Percentiles rank a stretch among this genome's conserved stretches.
Evolutionary conservation across 257 asterid species (phyloP).

Genomic region (Solanum okadae): DNA sequence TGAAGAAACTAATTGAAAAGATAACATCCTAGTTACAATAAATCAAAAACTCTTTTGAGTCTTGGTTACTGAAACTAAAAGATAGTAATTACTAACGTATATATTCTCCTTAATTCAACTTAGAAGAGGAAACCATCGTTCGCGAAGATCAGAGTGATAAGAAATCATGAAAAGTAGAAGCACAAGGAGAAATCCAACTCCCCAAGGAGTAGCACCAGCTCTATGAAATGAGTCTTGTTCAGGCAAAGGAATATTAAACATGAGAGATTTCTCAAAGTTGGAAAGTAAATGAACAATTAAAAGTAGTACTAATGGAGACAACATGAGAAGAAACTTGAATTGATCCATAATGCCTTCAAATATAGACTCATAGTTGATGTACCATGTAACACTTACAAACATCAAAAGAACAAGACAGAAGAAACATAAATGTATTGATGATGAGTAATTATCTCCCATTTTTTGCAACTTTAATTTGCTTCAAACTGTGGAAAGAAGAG

Average conservation of each 20-base stretch:
- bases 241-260: constrained; percentile 36
- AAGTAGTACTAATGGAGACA: constrained; percentile 64
- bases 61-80: neutral
- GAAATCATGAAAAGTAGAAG: constrained; percentile 80
- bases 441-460: constrained; percentile 39
- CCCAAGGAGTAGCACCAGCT: constrained; percentile 88
- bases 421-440: constrained; percentile 59
- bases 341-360: constrained; percentile 66
- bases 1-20: neutral
- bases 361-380: constrained; percentile 53
- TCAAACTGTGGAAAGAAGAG: neutral
- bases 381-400: constrained; percentile 74
- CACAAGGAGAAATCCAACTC: constrained; percentile 62
- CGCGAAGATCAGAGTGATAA: constrained; percentile 68
- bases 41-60: neutral
- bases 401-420: constrained; percentile 48
- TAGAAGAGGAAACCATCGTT: constrained; percentile 75
- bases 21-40: neutral
- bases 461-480: neutral
- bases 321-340: constrained; percentile 47
- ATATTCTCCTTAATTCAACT: neutral
- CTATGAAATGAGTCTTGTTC: constrained; percentile 54
- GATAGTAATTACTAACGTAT: no score
- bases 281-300: constrained; percentile 55
- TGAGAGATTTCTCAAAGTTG: constrained; percentile 22